Evolutionary conservation across 495 filamentous ascomycete genomes (phyloP), one percentile per base, ranked within the genome.

Genomic region (Hypoxylon perforatum): DNA sequence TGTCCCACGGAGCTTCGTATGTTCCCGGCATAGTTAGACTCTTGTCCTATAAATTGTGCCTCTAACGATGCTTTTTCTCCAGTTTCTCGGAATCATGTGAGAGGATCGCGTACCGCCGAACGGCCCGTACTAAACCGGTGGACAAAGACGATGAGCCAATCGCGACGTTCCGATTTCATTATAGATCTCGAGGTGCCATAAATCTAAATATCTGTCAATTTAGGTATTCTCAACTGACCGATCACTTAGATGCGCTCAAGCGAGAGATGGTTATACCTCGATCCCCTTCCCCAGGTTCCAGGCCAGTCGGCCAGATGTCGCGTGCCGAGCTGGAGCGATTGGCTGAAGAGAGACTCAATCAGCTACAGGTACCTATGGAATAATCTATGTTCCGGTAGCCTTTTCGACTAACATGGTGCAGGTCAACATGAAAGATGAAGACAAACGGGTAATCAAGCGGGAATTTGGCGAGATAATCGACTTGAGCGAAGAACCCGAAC

Each of bases 211-310:
- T 8, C 15, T 4, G 17, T 5, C 38, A 25, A 15, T 15, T 45
- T 41, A 19, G 15, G 2, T 55, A 14, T 53, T 28, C 7, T 28
- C 25, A 28, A 28, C 25, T 46, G 30, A 50, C 48, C n/a, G 15
- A 59, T 15, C 18, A 19, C 1, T 4, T 33, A 74, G 69, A 67
- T 63, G 66, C 69, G 28, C 57, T 74, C 4, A 49, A 65, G 60
- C 55, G 49, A 6, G 65, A 64, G 44, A 59, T 72, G 60, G 38
- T 74, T 15, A 70, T 74, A n/a, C 72, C 72, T 56, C 55, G 69
- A 25, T 33, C 55, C 0, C 55, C 57, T 25, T 62, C 55, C 12
- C 59, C 53, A 18, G 21, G 25, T 15, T 23, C 54, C 36, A 28
- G 12, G 33, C 8, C 50, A 22, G 48, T 70, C 11, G 57, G 35